Evolutionary conservation across 2,329 filamentous ascomycete genomes (phyloP).

Genomic region (Alternaria incomplexa): DNA sequence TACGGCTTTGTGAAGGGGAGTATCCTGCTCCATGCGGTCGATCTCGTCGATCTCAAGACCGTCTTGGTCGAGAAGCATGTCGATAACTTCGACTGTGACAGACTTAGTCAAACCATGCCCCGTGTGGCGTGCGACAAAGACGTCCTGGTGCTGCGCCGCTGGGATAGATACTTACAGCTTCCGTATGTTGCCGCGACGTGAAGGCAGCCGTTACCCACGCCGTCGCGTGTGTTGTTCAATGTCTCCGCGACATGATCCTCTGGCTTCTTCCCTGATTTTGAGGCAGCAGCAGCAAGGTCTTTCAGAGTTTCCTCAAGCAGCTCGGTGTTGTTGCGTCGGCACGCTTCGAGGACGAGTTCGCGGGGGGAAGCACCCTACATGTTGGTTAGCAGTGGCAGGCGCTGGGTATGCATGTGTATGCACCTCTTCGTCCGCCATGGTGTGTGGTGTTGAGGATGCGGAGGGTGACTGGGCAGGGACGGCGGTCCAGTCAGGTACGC

Average conservation of each 20-base stretch:
- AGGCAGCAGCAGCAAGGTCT: slow-evolving; percentile 53
- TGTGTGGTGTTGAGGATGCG: slow-evolving; percentile 3
- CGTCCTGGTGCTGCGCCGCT: not conserved
- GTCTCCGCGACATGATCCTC: slow-evolving; percentile 72
- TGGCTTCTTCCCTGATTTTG: slow-evolving; percentile 59
- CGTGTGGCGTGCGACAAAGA: not conserved
- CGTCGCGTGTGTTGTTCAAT: slow-evolving; percentile 84
- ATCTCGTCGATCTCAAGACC: slow-evolving; percentile 84
- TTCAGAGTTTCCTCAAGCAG: slow-evolving; percentile 77
- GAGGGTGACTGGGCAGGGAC: slow-evolving; percentile 1
- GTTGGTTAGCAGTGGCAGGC: slow-evolving; percentile 12
- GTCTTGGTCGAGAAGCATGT: slow-evolving; percentile 81
- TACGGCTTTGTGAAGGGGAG: slow-evolving; percentile 79
- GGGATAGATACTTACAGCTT: slow-evolving; percentile 69
- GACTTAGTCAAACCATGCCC: slow-evolving; percentile 7
- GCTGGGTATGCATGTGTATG: not conserved
- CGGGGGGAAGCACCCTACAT: slow-evolving; percentile 79
- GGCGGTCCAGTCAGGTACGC: slow-evolving; percentile 1
- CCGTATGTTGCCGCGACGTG: slow-evolving; percentile 87
- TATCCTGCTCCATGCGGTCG: slow-evolving; percentile 74
- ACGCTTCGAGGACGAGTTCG: slow-evolving; percentile 90
- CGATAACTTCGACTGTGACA: slow-evolving; percentile 74
- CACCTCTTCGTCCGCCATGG: slow-evolving; percentile 48
- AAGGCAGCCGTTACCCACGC: slow-evolving; percentile 86
- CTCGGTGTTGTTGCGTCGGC: slow-evolving; percentile 88